A percentile compares a stretch with the other conserved stretches of the same genome.
phyloP scores from a whole-genome alignment of 108 stramenopile genomes.

The Pseudonitzschia pungens region DNA sequence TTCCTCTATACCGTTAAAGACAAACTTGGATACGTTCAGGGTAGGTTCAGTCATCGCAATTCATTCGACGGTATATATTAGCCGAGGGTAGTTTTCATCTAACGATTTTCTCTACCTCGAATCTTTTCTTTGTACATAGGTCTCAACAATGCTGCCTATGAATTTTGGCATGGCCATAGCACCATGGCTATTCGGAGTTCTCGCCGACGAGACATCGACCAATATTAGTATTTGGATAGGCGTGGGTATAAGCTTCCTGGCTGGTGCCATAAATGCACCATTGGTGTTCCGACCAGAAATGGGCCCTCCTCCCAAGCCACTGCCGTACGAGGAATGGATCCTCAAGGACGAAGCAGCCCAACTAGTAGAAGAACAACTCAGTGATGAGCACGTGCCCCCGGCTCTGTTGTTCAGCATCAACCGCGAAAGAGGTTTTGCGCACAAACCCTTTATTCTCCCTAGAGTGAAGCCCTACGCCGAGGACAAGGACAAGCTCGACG shows the following conservation, averaged over 20 bases:
- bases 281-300: constrained; percentile 36
- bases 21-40: constrained; percentile 50
- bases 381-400: constrained; percentile 38
- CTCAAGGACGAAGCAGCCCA: constrained; percentile 40
- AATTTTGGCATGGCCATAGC: constrained; percentile 61
- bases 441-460: constrained; percentile 35
- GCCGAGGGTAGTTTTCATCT: background rate
- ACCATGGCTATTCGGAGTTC: constrained; percentile 52
- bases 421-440: constrained; percentile 17
- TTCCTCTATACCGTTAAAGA: background rate
- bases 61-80: background rate
- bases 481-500: constrained; percentile 38
- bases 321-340: constrained; percentile 16
- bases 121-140: background rate
- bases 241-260: constrained; percentile 37
- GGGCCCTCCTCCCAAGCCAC: constrained; percentile 23
- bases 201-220: constrained; percentile 44
- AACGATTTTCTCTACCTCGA: background rate
- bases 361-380: constrained; percentile 35
- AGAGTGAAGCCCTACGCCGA: constrained; percentile 39
- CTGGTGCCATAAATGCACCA: constrained; percentile 42
- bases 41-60: background rate
- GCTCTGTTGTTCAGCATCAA: constrained; percentile 32
- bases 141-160: constrained; percentile 50
- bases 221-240: constrained; percentile 38